phyloP scores from a whole-genome alignment of 805 yeast species.

The Ogataea sp. region DNA sequence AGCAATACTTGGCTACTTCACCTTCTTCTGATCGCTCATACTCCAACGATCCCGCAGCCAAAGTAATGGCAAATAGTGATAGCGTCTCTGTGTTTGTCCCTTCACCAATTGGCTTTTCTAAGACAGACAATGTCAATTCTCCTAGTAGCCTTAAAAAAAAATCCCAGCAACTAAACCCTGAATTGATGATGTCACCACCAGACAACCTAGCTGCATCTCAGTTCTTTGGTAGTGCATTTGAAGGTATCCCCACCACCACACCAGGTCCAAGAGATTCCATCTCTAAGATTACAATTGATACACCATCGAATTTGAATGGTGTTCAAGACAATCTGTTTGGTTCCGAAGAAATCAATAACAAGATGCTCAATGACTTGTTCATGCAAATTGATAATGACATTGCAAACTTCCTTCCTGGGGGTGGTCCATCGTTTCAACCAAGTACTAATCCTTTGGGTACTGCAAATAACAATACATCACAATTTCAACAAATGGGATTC shows the following conservation, averaged over 20 bases:
- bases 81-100: slow-evolving; percentile 9
- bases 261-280: too few relatives aligned
- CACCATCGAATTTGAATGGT: neutral
- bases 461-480: neutral
- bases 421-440: neutral
- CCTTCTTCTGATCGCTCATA: neutral
- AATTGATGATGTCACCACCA: too few relatives aligned
- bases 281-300: too few relatives aligned
- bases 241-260: neutral
- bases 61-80: neutral
- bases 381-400: slow-evolving; percentile 24
- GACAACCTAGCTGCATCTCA: too few relatives aligned
- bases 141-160: neutral
- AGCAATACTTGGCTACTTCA: too few relatives aligned
- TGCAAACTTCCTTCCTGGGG: slow-evolving; percentile 13
- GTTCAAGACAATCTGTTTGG: neutral
- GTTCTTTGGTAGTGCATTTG: too few relatives aligned
- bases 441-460: too few relatives aligned
- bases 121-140: slow-evolving; percentile 9
- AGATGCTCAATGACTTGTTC: slow-evolving; percentile 16
- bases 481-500: neutral
- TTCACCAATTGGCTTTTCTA: slow-evolving; percentile 24
- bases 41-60: neutral
- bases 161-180: slow-evolving; percentile 1
- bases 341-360: neutral